Conservation (phyloP, 2,329 filamentous ascomycete species). For the Chrysoporthe puriensis region DNA sequence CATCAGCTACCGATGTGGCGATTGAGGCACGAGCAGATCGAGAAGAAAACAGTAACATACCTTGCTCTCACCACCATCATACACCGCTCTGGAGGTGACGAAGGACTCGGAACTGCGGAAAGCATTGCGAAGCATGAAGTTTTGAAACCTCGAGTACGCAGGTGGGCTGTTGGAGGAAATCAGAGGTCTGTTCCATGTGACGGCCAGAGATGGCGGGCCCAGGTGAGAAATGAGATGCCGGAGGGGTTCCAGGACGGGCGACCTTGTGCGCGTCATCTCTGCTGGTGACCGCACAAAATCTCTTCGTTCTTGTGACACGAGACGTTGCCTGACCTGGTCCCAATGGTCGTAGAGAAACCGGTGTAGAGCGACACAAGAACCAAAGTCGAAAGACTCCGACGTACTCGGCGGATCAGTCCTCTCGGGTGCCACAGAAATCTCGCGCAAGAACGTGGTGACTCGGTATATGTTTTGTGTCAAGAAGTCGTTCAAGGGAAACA, state of each 20-base stretch:
- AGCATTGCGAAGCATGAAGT: slow-evolving; percentile 73
- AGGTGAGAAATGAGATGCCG: slow-evolving; percentile 67
- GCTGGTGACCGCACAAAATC: slow-evolving; percentile 59
- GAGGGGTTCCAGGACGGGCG: slow-evolving; percentile 63
- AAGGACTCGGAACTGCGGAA: slow-evolving; percentile 68
- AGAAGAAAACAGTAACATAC: slow-evolving; percentile 37
- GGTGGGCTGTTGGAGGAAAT: slow-evolving; percentile 67
- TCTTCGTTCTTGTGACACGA: slow-evolving; percentile 62
- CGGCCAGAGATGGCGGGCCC: slow-evolving; percentile 68
- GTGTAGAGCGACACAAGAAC: slow-evolving; percentile 71
- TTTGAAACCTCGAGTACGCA: slow-evolving; percentile 69
- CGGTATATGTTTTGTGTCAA: slow-evolving; percentile 69
- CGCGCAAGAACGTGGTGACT: slow-evolving; percentile 67
- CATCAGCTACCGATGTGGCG: background rate
- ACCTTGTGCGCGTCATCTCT: slow-evolving; percentile 54
- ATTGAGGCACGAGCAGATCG: background rate
- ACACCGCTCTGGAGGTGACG: slow-evolving; percentile 66
- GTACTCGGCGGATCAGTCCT: slow-evolving; percentile 44
- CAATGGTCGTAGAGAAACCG: slow-evolving; percentile 73
- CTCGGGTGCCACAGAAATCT: slow-evolving; percentile 65
- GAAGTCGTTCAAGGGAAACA: slow-evolving; percentile 73
- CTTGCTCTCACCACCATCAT: slow-evolving; percentile 73
- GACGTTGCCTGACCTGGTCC: slow-evolving; percentile 69
- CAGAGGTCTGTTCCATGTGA: slow-evolving; percentile 70
- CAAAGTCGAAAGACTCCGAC: slow-evolving; percentile 66